Evolutionary conservation across 2,329 filamentous ascomycete species (phyloP), one percentile per base, ranked within the genome.

Genomic region (Cladophialophora yegresii): DNA sequence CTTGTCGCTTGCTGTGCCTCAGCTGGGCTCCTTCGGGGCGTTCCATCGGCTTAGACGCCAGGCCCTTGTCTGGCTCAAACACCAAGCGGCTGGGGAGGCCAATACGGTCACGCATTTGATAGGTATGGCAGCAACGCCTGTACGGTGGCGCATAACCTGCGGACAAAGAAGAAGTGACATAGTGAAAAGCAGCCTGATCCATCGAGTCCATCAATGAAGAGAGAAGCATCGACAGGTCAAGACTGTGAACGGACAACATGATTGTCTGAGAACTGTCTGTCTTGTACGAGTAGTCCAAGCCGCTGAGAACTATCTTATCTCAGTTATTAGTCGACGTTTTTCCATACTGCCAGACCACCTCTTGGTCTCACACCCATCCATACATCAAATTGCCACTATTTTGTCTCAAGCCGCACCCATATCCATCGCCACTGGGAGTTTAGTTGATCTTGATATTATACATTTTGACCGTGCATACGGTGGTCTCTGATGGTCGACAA

Each of bases 1-100:
- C 47, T 28, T 50, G 47, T 58, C 40, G 55, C 23, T 30, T 58
- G 55, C 40, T 49, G 43, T 58, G 55, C 55, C 28, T 49, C 40
- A 45, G 55, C 55, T 20, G 45, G 55, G 55, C 23, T n/a, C 36
- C 36, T 8, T 43, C 36, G 36, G 36, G 36, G 36, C 36, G 16
- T 43, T n/a, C 36, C 36, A 43, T 43, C 36, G 36, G 36, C 13
- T 16, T 43, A 43, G 36, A 43, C 13, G 32, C 16, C 36, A 43
- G 36, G 36, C 36, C 36, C 36, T 43, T 40, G 36, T n/a, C 36
- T n/a, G 36, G 36, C 36, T 43, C 36, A 43, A 43, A 43, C 36
- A 43, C 16, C 6, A 16, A n/a, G 36, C 16, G 36, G 16, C n/a
- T 16, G 36, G 36, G 33, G 13, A 43, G 36, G 16, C n/a, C 7